Base-by-base conservation (phyloP, 1,139 yeast genomes). In the Hansenula lynferdii region DNA sequence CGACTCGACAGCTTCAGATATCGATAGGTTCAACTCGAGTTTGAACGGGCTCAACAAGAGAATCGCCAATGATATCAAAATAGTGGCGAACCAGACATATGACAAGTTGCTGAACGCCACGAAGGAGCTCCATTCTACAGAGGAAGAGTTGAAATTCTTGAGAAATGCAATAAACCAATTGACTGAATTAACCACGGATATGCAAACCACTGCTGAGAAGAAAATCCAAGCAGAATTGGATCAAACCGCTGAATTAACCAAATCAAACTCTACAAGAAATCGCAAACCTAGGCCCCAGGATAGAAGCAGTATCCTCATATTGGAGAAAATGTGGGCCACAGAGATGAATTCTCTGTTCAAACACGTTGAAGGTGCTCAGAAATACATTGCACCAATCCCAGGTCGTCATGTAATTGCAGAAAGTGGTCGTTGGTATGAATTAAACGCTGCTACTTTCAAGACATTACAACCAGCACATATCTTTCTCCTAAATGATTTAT, bases 321-420 rank as follows among this genome's bases (percentile, higher is more conserved):
- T 86, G 45, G 94, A 85, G 56, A 80, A 77, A 53, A 74, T 84
- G 70, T 86, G 95, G 96, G 85, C 81, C 20, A 72, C 69, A 37
- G 90, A 86, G 53, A 67, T 90, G 53, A 77, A 75, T 40, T 74
- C 79, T 8, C 63, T 90, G 34, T 89, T 83, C 60, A 79, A 80
- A 50, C 86, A 84, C 45, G 95, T 90, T 10, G 97, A 90, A 48
- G 95, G 96, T 7, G 90, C 96, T 1, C 90, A 87, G 47, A 86
- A 85, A 55, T 78, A 75, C 48, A 68, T 90, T 35, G 85, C 89
- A 20, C 77, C 87, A 1, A 62, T 75, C 7, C 86, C 94, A 0
- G 95, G 94, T 3, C 72, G 97, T 39, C 96, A 89, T 57, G 77
- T 90, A 3, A 65, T 87, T 22, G 75, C 81, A 9, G 94, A 87